Base-by-base conservation (phyloP, 495 filamentous ascomycete species). In the Xylaria sp. region DNA sequence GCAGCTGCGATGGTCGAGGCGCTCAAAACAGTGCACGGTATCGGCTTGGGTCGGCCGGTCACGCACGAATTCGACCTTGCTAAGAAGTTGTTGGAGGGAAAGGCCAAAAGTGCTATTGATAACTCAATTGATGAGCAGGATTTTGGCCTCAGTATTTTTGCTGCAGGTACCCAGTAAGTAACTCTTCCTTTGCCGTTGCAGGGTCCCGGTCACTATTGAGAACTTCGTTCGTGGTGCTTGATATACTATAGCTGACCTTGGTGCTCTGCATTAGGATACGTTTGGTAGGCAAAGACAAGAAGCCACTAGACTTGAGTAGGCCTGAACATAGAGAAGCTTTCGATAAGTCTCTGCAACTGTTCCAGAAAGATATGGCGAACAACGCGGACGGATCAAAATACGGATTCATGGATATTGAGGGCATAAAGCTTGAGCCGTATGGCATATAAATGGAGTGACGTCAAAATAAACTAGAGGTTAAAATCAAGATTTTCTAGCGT, bases 1-100 rank as follows among this genome's bases (percentile, higher is more conserved):
- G 88, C 82, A 2, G 80, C 80, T 37, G 90, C 82, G 6, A 90
- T 92, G 90, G 85, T 88, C 29, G 76, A 85, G 40, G 89, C 88
- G 2, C 75, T 89, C 40, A 71, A 87, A 7, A 83, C 80, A 0
- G 85, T 90, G 12, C 81, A 90, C 65, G 88, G 88, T 21, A 78
- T 90, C 21, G 88, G 87, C 12, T 73, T 91, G 15, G 89, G 77
- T 4, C 82, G 88, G 9, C 82, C 87, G 3, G 77, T 82, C 1
- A 84, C 82, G 66, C 83, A 89, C 57, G 87, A 91, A 67, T 82
- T 82, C 7, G 76, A 77, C 41, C 63, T 90, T 7, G 79, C 84
- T 2, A 76, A 76, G 50, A 81, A 87, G 44, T 83, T 88, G 24
- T 79, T 89, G 7, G 75, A 77, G 2, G 85, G 85, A 8, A 83